These are phyloP conservation scores for Ganoderma resinaceum DNA, from an alignment of 1,284 basidiomycete genomes.

Conservation along the genomic window DNA sequence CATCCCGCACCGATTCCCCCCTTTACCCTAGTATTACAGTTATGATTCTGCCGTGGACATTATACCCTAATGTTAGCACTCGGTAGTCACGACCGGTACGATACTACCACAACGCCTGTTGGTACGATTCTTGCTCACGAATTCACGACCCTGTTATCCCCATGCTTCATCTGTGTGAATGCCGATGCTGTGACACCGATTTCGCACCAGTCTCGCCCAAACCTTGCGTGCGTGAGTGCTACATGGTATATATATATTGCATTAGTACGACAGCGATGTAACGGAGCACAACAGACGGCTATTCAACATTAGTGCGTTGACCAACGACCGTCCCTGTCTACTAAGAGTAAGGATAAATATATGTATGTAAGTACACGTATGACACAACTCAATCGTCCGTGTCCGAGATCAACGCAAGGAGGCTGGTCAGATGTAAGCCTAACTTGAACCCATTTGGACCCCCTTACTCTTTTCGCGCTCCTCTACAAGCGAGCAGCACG, in stretches of 20 bases:
- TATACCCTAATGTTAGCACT: constrained; percentile 24
- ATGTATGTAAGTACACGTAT: not conserved
- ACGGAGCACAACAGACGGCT: not conserved
- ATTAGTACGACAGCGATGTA: not conserved
- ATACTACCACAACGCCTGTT: constrained; percentile 11
- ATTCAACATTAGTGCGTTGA: not conserved
- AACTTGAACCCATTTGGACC: not conserved
- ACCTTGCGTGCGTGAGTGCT: not conserved
- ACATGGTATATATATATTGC: not conserved
- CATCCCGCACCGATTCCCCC: constrained; percentile 5
- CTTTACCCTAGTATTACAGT: constrained; percentile 29
- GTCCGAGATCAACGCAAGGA: not conserved
- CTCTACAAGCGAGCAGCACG: not conserved
- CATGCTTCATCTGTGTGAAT: not conserved
- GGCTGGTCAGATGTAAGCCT: not conserved
- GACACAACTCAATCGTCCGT: not conserved
- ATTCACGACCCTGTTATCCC: constrained; percentile 11
- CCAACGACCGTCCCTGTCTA: not conserved
- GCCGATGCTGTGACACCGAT: not conserved
- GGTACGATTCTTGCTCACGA: constrained; percentile 9
- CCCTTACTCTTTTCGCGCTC: not conserved
- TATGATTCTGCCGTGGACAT: constrained; percentile 20
- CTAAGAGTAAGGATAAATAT: not conserved
- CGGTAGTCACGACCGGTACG: constrained; percentile 20
- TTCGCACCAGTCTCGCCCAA: not conserved